Conservation (phyloP, 352 stramenopile genomes). For the Globisporangium viniferum region DNA sequence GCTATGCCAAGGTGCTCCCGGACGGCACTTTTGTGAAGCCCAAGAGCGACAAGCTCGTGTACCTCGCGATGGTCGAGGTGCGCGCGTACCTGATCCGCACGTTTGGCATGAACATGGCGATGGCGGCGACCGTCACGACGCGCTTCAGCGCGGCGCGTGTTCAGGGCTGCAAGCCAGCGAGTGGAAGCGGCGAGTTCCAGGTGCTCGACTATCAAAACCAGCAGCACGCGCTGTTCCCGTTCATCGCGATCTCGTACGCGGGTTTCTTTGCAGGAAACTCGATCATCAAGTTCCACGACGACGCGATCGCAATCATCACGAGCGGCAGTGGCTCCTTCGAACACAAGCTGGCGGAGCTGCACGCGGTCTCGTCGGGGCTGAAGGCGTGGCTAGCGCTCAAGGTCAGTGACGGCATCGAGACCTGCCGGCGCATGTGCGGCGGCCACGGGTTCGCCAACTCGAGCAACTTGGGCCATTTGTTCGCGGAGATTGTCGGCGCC, state of each 20-base stretch:
- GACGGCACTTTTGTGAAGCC: constrained; percentile 67
- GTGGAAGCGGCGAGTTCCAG: constrained; percentile 28
- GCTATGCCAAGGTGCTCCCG: constrained; percentile 40
- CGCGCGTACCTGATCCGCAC: constrained; percentile 11
- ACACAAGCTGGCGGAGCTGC: constrained; percentile 27
- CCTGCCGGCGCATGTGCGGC: constrained; percentile 25
- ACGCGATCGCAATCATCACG: constrained; percentile 21
- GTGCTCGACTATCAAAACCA: constrained; percentile 44
- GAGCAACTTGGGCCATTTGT: constrained; percentile 26
- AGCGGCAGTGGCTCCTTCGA: constrained; percentile 19
- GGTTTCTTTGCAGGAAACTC: constrained; percentile 24
- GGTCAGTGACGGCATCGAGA: constrained; percentile 36
- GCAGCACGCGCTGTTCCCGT: constrained; percentile 34
- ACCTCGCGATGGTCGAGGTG: constrained; percentile 37
- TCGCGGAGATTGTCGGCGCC: constrained; percentile 34
- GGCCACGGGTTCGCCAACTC: constrained; percentile 19
- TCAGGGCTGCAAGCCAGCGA: constrained; percentile 18
- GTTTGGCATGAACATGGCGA: constrained; percentile 8
- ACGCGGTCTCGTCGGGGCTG: constrained; percentile 36
- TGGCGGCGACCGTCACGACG: constrained; percentile 23
- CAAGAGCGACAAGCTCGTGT: constrained; percentile 58
- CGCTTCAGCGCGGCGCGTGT: constrained; percentile 30
- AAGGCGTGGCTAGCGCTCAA: constrained; percentile 40
- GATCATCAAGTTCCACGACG: constrained; percentile 24
- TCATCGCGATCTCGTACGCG: constrained; percentile 43